Conservation (phyloP, 176 grass and related monocot species). For the Pharus latifolius region DNA sequence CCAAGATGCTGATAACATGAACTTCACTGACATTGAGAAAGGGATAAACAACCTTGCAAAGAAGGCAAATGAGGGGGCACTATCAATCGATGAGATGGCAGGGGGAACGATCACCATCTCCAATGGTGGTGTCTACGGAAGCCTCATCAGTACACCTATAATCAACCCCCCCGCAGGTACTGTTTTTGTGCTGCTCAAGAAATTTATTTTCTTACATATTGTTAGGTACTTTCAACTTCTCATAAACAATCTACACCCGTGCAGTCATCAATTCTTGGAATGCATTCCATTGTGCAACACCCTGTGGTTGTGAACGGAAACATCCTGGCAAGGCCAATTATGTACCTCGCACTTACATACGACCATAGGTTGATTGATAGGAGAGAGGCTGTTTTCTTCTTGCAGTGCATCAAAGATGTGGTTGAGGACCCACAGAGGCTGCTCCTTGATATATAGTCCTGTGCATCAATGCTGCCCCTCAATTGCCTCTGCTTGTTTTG, state of each 20-base stretch:
- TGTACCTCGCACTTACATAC: slow-evolving; percentile 69
- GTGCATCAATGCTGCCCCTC: neutral
- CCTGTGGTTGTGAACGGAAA: slow-evolving; percentile 54
- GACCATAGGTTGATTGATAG: slow-evolving; percentile 77
- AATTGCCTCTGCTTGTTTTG: slow-evolving; percentile 26
- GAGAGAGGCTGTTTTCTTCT: slow-evolving; percentile 77
- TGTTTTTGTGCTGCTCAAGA: neutral
- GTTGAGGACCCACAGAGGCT: slow-evolving; percentile 76
- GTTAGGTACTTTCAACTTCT: neutral
- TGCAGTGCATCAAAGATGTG: slow-evolving; percentile 74
- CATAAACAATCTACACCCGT: neutral
- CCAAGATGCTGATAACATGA: slow-evolving; percentile 63
- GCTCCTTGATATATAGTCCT: slow-evolving; percentile 52
- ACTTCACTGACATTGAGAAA: slow-evolving; percentile 83
- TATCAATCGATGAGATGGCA: slow-evolving; percentile 94
- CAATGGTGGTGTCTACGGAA: slow-evolving; percentile 82
- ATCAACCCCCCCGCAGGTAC: slow-evolving; percentile 85
- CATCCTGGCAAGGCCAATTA: slow-evolving; percentile 64
- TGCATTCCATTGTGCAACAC: slow-evolving; percentile 72
- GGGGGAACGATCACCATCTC: slow-evolving; percentile 87
- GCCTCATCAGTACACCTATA: slow-evolving; percentile 78
- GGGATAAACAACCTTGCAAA: slow-evolving; percentile 67
- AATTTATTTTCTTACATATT: neutral
- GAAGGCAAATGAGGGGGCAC: slow-evolving; percentile 66
- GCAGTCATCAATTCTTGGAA: slow-evolving; percentile 78